phyloP scores from a whole-genome alignment of 2,329 filamentous ascomycete species.

The Penicillium concentricum region DNA sequence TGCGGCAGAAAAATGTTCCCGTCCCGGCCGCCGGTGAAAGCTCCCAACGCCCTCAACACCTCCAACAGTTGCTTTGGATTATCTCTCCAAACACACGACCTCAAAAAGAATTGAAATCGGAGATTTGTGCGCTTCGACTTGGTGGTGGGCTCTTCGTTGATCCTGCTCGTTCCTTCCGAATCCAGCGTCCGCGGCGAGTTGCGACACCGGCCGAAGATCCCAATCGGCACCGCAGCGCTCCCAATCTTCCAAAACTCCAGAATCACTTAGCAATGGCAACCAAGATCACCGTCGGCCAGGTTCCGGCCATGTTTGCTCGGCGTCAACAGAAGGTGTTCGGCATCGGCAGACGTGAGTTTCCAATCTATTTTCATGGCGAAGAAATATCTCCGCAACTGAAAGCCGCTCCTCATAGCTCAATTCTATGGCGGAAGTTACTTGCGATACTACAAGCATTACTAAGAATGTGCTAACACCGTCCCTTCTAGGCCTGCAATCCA shows the following conservation, averaged over 20 bases:
- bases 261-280: conserved; percentile 32
- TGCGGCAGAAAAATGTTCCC: conserved; percentile 44
- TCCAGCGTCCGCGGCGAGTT: conserved; percentile 21
- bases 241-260: conserved; percentile 3
- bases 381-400: not conserved
- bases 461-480: conserved; percentile 6
- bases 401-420: not conserved
- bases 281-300: conserved; percentile 32
- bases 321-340: conserved; percentile 33
- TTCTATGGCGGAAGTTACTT: not conserved
- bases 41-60: conserved; percentile 41
- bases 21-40: conserved; percentile 40
- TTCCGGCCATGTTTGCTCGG: conserved; percentile 36
- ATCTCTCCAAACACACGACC: conserved; percentile 10
- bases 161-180: conserved; percentile 22
- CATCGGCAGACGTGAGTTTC: conserved; percentile 37
- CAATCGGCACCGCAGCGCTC: conserved; percentile 13
- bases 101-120: conserved; percentile 10
- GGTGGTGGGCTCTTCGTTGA: conserved; percentile 30
- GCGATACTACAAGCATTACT: not conserved
- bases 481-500: conserved; percentile 35
- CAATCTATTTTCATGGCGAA: conserved; percentile 5
- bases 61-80: conserved; percentile 12
- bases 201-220: conserved; percentile 18
- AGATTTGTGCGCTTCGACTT: conserved; percentile 19